Evolutionary conservation across 805 yeast species (phyloP).

Genomic region (Candida maris): DNA sequence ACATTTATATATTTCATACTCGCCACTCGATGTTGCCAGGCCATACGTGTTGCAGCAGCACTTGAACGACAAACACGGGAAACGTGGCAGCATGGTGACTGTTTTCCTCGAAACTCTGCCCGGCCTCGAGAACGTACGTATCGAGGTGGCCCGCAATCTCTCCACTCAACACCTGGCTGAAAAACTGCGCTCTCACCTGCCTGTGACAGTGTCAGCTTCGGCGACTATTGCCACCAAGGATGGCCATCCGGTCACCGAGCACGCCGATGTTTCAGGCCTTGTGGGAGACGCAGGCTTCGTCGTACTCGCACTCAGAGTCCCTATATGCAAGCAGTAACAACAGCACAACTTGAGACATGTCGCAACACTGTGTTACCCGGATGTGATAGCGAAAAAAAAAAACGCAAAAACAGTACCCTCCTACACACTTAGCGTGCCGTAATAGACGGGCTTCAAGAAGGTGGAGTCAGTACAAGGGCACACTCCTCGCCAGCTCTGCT

Average conservation of each 20-base stretch:
- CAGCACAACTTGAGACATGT: not conserved
- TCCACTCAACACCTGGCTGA: not conserved
- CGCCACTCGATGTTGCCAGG: too few species aligned
- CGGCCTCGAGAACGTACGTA: conserved; percentile 11
- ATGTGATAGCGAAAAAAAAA: too few species aligned
- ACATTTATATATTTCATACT: too few species aligned
- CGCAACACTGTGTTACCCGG: not conserved
- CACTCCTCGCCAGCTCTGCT: too few species aligned
- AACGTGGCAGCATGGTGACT: conserved; percentile 15
- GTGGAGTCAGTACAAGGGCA: too few species aligned
- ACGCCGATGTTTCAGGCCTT: not conserved
- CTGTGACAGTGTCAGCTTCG: not conserved
- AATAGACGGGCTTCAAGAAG: too few species aligned
- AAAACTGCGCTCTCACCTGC: not conserved
- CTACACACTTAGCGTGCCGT: too few species aligned
- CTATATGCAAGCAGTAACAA: not conserved
- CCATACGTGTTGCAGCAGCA: too few species aligned
- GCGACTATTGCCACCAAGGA: not conserved
- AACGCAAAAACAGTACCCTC: too few species aligned
- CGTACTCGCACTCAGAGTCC: not conserved
- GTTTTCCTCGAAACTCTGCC: conserved; percentile 15
- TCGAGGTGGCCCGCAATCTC: conserved; percentile 1
- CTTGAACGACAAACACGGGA: too few species aligned
- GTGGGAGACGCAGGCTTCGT: not conserved
- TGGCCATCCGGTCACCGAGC: not conserved